Evolutionary conservation across 2,329 filamentous ascomycete genomes (phyloP).

Genomic region (Aspergillus versicolor): DNA sequence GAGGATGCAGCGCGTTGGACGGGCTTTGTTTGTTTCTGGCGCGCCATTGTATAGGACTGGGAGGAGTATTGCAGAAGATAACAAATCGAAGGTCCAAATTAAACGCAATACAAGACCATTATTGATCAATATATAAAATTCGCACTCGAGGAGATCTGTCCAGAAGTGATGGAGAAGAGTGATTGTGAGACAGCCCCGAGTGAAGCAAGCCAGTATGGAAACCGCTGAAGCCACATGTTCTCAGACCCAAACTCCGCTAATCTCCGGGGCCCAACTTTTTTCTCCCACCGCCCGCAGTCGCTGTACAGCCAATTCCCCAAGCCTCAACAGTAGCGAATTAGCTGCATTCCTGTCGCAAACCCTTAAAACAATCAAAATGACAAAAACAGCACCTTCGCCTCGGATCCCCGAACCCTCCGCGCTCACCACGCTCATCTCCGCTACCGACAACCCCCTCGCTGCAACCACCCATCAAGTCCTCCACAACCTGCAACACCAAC

Average conservation of each 20-base stretch:
- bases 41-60: slow-evolving; percentile 56
- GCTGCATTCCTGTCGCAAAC: neutral
- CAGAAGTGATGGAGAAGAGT: neutral
- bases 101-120: neutral
- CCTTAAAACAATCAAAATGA: neutral
- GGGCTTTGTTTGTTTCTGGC: slow-evolving; percentile 67
- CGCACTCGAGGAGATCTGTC: neutral
- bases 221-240: slow-evolving; percentile 38
- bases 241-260: slow-evolving; percentile 17
- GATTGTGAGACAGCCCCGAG: neutral
- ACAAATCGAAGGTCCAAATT: neutral
- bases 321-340: neutral
- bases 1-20: slow-evolving; percentile 66
- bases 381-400: slow-evolving; percentile 1
- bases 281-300: neutral
- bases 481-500: slow-evolving; percentile 65
- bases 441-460: slow-evolving; percentile 27
- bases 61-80: slow-evolving; percentile 5
- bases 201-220: neutral
- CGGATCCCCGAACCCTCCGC: slow-evolving; percentile 34
- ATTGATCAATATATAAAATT: slow-evolving; percentile 1
- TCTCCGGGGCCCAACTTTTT: slow-evolving; percentile 13
- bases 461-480: slow-evolving; percentile 58
- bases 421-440: slow-evolving; percentile 40
- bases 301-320: neutral